Evolutionary conservation across 129 eudicot genomes (phyloP), one percentile per base, ranked within the genome.

Genomic region (Helichrysum umbraculigerum): DNA sequence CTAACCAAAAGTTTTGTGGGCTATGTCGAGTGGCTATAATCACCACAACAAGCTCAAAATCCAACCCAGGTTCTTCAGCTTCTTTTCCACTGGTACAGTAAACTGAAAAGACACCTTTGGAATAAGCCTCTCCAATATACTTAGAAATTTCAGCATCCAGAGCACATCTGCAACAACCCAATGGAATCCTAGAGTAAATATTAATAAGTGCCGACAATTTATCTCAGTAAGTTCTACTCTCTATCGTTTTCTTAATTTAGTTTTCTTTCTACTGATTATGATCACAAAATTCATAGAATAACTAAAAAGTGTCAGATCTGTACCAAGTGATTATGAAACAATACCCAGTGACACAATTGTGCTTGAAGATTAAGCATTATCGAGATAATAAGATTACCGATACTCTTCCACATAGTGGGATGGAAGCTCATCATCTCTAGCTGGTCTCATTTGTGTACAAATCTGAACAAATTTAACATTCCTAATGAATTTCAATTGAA

Each of bases 1-100:
- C 96, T 25, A 66, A 95, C 99, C 99, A 95, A 83, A 91, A 95
- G 78, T 95, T 95, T 73, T 91, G 96, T 25, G 99, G 99, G 83
- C 99, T 95, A 54, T 80, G 89, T 81, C 92, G 86, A 68, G 92
- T 85, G 66, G 99, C 99, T 81, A 94, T 91, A 87, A 95, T 91
- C 62, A 95, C 93, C 44, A 86, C 92, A 76, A 89, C 96, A 76
- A 95, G 90, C 84, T 88, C 96, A 82, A 91, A 95, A 83, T 91
- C 85, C 1, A 84, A 86, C 32, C 96, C 99, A 71, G 90, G 85
- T 77, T 87, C 97, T 83, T 89, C 97, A n/a, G 79, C 96, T 80
- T 95, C 91, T 81, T 89, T 95, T 63, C 99, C 99, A 57, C 64
- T 86, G 11, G 72, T 77, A 82, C 96, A 91, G 76, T 89, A 91